Percentiles rank a stretch among this genome's conserved stretches.
Evolutionary conservation across 768 basidiomycete species (phyloP).

Genomic region (Lentinula raphanica): DNA sequence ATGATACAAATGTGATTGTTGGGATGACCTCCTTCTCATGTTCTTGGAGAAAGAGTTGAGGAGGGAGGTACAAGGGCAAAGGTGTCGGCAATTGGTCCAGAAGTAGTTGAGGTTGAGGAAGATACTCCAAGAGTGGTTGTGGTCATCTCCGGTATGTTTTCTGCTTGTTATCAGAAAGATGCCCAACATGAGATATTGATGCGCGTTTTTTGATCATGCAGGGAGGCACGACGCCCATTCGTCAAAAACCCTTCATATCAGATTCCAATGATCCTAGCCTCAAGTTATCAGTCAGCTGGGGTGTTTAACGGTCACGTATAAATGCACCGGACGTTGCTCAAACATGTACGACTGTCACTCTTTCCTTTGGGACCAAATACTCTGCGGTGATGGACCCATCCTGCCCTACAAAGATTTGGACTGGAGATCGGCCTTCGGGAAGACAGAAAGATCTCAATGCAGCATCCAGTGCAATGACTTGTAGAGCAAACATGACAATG

Average conservation of each 20-base stretch:
- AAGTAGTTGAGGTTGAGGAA: not conserved
- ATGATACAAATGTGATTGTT: too few relatives aligned
- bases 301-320: not conserved
- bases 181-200: not conserved
- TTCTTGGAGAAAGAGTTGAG: not conserved
- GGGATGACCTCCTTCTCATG: too few relatives aligned
- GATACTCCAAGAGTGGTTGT: not conserved
- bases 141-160: not conserved
- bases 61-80: not conserved
- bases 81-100: not conserved
- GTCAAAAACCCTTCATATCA: not conserved
- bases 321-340: not conserved
- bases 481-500: too few relatives aligned
- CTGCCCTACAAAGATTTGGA: too few relatives aligned
- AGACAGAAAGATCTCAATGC: too few relatives aligned
- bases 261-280: not conserved
- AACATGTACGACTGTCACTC: too few relatives aligned
- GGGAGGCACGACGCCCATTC: not conserved
- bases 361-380: too few relatives aligned
- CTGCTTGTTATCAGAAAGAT: not conserved
- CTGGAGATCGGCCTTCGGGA: too few relatives aligned
- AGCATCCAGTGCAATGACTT: too few relatives aligned
- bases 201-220: not conserved
- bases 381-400: too few relatives aligned
- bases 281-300: slow-evolving; percentile 5